These are phyloP conservation scores for Wickerhamomyces hampshirensis DNA, from an alignment of 805 yeast genomes.

Conservation along the genomic window DNA sequence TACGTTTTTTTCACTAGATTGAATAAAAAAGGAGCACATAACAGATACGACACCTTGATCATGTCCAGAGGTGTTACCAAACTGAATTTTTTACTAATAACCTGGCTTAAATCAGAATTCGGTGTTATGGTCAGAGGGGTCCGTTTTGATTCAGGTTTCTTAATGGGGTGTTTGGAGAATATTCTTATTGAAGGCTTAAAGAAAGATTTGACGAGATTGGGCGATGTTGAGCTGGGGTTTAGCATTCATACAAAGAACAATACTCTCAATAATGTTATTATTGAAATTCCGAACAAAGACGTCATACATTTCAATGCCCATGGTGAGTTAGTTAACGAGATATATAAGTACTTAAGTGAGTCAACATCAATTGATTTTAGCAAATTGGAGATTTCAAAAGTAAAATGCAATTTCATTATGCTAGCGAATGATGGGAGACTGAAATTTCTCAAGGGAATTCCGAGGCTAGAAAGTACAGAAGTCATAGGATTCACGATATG, in stretches of 20 bases:
- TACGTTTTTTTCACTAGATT: constrained; percentile 12
- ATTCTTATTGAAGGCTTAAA: constrained; percentile 15
- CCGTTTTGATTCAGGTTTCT: constrained; percentile 19
- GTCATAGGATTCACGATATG: constrained; percentile 22
- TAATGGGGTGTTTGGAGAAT: constrained; percentile 24
- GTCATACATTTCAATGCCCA: constrained; percentile 15
- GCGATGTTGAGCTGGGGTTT: constrained; percentile 26
- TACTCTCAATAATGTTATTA: constrained; percentile 19
- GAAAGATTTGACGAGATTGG: constrained; percentile 15
- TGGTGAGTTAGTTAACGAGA: constrained; percentile 13
- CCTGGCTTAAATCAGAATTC: constrained; percentile 26
- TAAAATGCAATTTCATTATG: constrained; percentile 17
- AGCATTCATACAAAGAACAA: constrained; percentile 19
- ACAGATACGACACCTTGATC: constrained; percentile 11
- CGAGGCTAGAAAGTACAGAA: constrained; percentile 15
- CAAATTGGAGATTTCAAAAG: constrained; percentile 16
- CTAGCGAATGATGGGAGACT: constrained; percentile 21
- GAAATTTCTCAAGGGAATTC: constrained; percentile 18
- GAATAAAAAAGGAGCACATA: neutral
- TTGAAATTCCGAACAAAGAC: constrained; percentile 26
- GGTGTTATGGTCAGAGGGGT: constrained; percentile 25
- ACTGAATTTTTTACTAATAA: constrained; percentile 16
- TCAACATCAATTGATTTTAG: constrained; percentile 27
- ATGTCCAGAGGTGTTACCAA: constrained; percentile 14
- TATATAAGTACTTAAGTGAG: constrained; percentile 19